Evolutionary conservation across 768 basidiomycete species (phyloP).

Genomic region (Kwoniella mangroviensis): DNA sequence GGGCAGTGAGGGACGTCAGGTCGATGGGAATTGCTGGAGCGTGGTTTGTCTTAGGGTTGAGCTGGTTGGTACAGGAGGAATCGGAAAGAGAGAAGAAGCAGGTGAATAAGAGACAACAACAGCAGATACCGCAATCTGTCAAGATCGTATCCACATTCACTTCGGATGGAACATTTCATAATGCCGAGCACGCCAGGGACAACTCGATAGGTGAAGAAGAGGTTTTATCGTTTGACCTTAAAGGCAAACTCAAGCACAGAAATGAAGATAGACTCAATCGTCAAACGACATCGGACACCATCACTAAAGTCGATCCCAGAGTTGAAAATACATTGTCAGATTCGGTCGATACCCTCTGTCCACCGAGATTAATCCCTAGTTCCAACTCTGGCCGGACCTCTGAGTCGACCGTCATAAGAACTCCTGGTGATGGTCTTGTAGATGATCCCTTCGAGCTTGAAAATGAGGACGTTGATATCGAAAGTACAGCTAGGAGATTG

Average conservation of each 20-base stretch:
- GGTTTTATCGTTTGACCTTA: slow-evolving; percentile 16
- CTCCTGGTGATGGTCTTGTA: slow-evolving; percentile 12
- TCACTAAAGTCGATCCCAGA: background rate
- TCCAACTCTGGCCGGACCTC: slow-evolving; percentile 19
- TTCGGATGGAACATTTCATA: background rate
- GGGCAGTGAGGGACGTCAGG: slow-evolving; percentile 44
- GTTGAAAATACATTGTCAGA: background rate
- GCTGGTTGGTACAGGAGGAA: slow-evolving; percentile 42
- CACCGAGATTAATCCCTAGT: slow-evolving; percentile 15
- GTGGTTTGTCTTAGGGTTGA: slow-evolving; percentile 47
- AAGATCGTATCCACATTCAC: background rate
- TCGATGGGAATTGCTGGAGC: slow-evolving; percentile 49
- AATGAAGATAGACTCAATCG: background rate
- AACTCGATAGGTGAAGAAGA: slow-evolving; percentile 9
- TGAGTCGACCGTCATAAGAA: slow-evolving; percentile 23
- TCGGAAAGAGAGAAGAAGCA: slow-evolving; percentile 15
- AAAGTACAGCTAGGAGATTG: slow-evolving; percentile 4
- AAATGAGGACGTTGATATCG: background rate
- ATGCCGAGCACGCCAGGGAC: background rate
- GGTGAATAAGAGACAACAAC: background rate
- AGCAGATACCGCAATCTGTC: background rate
- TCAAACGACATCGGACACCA: background rate
- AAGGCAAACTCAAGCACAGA: slow-evolving; percentile 3
- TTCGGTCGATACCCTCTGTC: slow-evolving; percentile 15
- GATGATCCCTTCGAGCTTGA: slow-evolving; percentile 2